These are phyloP conservation scores for Dothideomycetidae sp. DNA, from an alignment of 2,329 filamentous ascomycete genomes.

Conservation along the genomic window DNA sequence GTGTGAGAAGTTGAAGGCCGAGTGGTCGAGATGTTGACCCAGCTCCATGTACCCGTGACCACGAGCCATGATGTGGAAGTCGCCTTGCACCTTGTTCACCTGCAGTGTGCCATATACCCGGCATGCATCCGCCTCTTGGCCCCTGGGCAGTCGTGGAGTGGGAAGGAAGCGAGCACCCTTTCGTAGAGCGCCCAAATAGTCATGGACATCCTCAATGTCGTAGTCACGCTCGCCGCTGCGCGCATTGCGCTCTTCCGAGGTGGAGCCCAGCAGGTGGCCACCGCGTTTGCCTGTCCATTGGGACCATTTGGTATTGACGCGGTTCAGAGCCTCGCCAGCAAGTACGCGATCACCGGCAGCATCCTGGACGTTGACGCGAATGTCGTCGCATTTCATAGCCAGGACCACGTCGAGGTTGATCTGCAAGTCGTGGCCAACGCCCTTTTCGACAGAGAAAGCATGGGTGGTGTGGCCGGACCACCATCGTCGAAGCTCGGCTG, in stretches of 20 bases:
- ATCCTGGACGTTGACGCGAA: slow-evolving; percentile 97
- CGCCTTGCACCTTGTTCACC: slow-evolving; percentile 91
- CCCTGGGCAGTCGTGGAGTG: slow-evolving; percentile 50
- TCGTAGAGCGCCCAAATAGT: slow-evolving; percentile 64
- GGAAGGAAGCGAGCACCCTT: slow-evolving; percentile 53
- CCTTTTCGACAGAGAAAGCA: slow-evolving; percentile 87
- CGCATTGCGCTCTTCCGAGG: slow-evolving; percentile 41
- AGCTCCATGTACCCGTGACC: slow-evolving; percentile 87
- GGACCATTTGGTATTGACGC: slow-evolving; percentile 65
- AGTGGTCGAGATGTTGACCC: slow-evolving; percentile 69
- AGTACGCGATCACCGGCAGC: slow-evolving; percentile 84
- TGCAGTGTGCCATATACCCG: slow-evolving; percentile 81
- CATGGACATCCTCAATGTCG: slow-evolving; percentile 73
- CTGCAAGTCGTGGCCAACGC: slow-evolving; percentile 72
- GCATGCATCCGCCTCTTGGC: slow-evolving; percentile 53
- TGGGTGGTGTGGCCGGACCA: slow-evolving; percentile 73
- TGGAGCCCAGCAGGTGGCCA: slow-evolving; percentile 37
- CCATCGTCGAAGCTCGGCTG: slow-evolving; percentile 69
- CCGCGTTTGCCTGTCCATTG: slow-evolving; percentile 70
- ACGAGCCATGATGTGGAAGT: slow-evolving; percentile 92
- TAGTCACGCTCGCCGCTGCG: slow-evolving; percentile 32
- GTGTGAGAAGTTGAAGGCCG: slow-evolving; percentile 92
- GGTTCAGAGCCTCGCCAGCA: slow-evolving; percentile 57
- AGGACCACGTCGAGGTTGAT: slow-evolving; percentile 94
- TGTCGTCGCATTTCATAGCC: slow-evolving; percentile 68